Conservation (phyloP, 768 basidiomycete genomes). For the Leccinum uliginosum region DNA sequence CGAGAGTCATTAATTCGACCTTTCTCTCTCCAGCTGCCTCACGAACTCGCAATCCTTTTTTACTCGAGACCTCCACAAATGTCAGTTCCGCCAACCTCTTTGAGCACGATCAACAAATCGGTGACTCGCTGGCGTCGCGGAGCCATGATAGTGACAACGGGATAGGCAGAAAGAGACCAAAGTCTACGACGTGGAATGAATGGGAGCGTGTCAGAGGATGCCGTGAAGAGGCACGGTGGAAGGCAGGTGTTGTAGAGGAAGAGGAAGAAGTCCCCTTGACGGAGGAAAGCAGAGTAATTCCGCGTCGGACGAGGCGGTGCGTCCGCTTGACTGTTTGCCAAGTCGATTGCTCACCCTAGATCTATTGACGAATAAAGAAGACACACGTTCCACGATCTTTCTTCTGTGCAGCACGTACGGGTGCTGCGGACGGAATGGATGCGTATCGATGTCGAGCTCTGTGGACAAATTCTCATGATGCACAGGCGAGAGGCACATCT, state of each 20-base stretch:
- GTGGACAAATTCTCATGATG: constrained; percentile 70
- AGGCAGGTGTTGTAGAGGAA: constrained; percentile 13
- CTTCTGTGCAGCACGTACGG: constrained; percentile 42
- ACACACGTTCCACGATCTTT: constrained; percentile 63
- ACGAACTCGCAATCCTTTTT: constrained; percentile 18
- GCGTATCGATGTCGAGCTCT: constrained; percentile 75
- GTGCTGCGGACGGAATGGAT: constrained; percentile 59
- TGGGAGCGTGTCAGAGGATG: constrained; percentile 23
- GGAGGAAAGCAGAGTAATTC: constrained; percentile 8
- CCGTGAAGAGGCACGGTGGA: constrained; percentile 19
- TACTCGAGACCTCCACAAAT: constrained; percentile 29
- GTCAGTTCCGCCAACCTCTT: constrained; percentile 25
- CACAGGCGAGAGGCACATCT: constrained; percentile 64
- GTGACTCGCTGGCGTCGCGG: constrained; percentile 2
- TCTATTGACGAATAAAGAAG: constrained; percentile 37
- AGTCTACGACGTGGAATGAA: constrained; percentile 49
- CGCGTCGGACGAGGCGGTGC: constrained; percentile 27
- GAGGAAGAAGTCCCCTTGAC: background rate
- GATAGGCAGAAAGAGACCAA: constrained; percentile 20
- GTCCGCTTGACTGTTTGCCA: constrained; percentile 1
- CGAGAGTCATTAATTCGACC: constrained; percentile 5
- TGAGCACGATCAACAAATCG: constrained; percentile 12
- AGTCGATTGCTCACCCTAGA: background rate
- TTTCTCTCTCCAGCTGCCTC: constrained; percentile 18
- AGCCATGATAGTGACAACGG: background rate